These are phyloP conservation scores for Penicillium sclerotigenum DNA, from an alignment of 2,329 filamentous ascomycete species.

Conservation along the genomic window DNA sequence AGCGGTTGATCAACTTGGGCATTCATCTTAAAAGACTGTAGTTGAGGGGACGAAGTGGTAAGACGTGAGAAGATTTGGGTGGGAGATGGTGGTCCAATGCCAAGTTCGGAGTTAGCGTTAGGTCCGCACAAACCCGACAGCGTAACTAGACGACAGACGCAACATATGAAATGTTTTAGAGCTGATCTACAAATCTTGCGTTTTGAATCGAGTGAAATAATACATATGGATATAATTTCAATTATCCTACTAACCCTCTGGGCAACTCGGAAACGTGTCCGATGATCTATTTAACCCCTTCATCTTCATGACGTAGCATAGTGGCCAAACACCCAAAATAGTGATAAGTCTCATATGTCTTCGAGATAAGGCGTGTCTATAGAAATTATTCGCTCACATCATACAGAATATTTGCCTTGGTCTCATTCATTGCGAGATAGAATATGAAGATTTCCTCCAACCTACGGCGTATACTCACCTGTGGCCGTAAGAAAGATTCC, in stretches of 20 bases:
- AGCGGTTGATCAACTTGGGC: background rate
- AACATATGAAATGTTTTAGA: background rate
- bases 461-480: background rate
- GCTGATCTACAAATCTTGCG: too few relatives aligned
- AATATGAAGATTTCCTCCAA: background rate
- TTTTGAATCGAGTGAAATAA: background rate
- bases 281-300: background rate
- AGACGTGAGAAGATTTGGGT: background rate
- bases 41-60: background rate
- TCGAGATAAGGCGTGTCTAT: background rate
- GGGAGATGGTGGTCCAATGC: background rate
- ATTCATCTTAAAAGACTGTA: background rate
- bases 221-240: background rate
- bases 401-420: background rate
- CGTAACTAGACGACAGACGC: background rate
- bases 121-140: background rate
- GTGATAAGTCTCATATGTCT: background rate
- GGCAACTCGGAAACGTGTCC: background rate
- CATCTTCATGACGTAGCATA: constrained; percentile 2
- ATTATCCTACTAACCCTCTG: background rate
- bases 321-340: background rate
- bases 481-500: background rate
- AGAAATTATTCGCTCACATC: background rate
- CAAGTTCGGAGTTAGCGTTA: background rate
- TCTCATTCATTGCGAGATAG: background rate